A percentile compares a stretch with the other conserved stretches of the same genome.
phyloP scores from a whole-genome alignment of 768 basidiomycete species.

The Rubroboletus pulcherrimus region DNA sequence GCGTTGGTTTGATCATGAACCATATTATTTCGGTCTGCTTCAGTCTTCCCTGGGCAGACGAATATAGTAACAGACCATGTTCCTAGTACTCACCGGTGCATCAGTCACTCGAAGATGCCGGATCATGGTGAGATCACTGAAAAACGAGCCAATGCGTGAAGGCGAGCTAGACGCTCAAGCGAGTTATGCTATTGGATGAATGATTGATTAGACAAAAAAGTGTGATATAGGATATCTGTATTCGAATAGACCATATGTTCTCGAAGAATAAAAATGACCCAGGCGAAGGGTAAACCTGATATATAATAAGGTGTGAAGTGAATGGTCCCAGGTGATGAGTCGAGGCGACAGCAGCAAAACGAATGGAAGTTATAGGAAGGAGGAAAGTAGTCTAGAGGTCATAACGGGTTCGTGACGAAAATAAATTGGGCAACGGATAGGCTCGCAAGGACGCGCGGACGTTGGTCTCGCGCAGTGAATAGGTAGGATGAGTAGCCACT shows the following conservation, averaged over 20 bases:
- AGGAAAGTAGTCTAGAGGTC: slow-evolving; percentile 1
- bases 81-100: neutral
- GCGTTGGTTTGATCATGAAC: neutral
- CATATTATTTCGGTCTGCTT: neutral
- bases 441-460: neutral
- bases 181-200: neutral
- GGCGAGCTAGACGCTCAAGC: neutral
- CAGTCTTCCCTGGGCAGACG: neutral
- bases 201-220: slow-evolving; percentile 3
- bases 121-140: too few species aligned
- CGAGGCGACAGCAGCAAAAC: slow-evolving; percentile 6
- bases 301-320: slow-evolving; percentile 9
- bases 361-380: slow-evolving; percentile 11
- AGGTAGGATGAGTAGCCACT: neutral
- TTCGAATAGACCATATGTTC: neutral
- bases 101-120: neutral
- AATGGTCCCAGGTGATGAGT: neutral
- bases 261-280: neutral
- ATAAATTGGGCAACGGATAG: neutral
- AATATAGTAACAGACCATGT: neutral
- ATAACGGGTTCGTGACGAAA: neutral
- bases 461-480: neutral
- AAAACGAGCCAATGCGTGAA: neutral
- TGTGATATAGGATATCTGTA: slow-evolving; percentile 6
- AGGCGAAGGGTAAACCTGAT: neutral